Evolutionary conservation across 257 asterid species (phyloP), one percentile per base, ranked within the genome.

Genomic region (Primulina eburnea): DNA sequence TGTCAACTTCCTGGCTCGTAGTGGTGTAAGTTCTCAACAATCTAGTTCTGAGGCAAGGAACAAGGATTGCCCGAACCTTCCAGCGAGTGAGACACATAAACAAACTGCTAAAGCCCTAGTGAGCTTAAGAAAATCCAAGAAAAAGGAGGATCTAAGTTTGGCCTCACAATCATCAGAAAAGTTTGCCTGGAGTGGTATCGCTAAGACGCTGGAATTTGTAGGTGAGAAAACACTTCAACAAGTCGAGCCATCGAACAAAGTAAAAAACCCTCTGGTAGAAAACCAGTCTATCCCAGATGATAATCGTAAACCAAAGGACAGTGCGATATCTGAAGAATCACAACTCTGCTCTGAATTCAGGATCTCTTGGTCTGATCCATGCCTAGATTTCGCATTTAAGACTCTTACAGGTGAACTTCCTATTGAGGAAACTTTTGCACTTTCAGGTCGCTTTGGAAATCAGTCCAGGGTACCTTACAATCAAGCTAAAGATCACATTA

Each of bases 361-460:
- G 64, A 83, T 71, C 32, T 70, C 86, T 4, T 82, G 86, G 86
- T 73, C 83, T 0, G 78, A 78, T 62, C 83, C 86, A 0, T 71
- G 71, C 71, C 37, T 82, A 37, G 82, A 82, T 29, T 82, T 82
- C 2, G 83, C 86, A 0, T 72, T 76, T 5, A 82, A 79, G 79
- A 82, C 86, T 24, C 86, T 82, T 2, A 73, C 73, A 14, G 83
- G 86, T 16, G 86, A 78, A 18, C 11, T 82, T 32, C 60, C 81
- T 0, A 32, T 82, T 2, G 83, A 76, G 4, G 79, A 76, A 57
- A 58, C n/a, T 52, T 61, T 74, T 17, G 55, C 68, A 4, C 74
- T 74, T 55, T 56, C 76, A 0, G 79, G 81, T 4, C 21, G 76
- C 77, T 71, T 73, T 16, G 40, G 18, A 14, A 79, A 69, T 57